Conservation (phyloP, 352 stramenopile genomes). For the Plasmopara muralis region DNA sequence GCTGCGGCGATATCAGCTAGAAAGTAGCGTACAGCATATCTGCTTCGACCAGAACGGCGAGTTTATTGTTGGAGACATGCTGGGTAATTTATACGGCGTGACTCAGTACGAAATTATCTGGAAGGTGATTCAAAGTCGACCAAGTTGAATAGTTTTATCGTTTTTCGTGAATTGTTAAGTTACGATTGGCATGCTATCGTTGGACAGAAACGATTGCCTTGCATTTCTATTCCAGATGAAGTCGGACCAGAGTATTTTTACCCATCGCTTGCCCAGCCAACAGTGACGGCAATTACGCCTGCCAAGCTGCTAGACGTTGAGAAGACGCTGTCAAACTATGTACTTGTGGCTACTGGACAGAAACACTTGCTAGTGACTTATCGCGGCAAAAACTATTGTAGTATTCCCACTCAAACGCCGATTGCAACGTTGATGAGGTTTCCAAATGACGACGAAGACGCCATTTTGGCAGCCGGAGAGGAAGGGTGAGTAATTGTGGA, state of each 20-base stretch:
- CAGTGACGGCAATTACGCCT: conserved; percentile 27
- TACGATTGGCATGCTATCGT: conserved; percentile 1
- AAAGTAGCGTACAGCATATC: conserved; percentile 36
- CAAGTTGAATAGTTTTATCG: background rate
- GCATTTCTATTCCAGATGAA: conserved; percentile 2
- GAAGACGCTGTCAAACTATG: conserved; percentile 45
- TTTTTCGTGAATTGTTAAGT: background rate
- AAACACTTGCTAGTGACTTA: conserved; percentile 45
- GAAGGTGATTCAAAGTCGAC: conserved; percentile 26
- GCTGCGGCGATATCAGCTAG: conserved; percentile 40
- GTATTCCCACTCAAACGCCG: conserved; percentile 23
- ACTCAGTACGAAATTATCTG: conserved; percentile 49
- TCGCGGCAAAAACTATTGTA: conserved; percentile 24
- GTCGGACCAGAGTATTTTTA: conserved; percentile 29
- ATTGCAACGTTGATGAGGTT: conserved; percentile 30
- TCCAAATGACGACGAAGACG: conserved; percentile 19
- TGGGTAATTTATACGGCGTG: conserved; percentile 42
- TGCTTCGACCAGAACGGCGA: conserved; percentile 23
- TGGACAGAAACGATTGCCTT: conserved; percentile 16
- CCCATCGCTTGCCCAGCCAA: conserved; percentile 16
- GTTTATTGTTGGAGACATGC: conserved; percentile 40
- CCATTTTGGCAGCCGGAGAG: conserved; percentile 37
- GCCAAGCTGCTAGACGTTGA: conserved; percentile 41
- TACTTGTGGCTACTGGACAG: conserved; percentile 35
- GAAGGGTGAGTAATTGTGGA: conserved; percentile 28